Evolutionary conservation across 805 yeast genomes (phyloP).

Genomic region (Candida methanosorbosa): DNA sequence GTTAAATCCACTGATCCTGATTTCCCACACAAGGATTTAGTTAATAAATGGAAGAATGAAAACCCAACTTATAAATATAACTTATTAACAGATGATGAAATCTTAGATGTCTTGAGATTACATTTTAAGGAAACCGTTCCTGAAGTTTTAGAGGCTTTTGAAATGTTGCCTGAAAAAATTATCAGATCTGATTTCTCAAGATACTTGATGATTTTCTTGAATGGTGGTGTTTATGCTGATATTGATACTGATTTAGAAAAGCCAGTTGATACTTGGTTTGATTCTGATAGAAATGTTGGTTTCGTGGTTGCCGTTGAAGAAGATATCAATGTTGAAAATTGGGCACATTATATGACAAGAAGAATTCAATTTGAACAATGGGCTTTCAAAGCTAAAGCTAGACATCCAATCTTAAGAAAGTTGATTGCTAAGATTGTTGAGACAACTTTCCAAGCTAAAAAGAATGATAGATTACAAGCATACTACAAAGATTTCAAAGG

Average conservation of each 20-base stretch:
- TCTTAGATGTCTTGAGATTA: constrained; percentile 16
- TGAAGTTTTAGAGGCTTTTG: constrained; percentile 45
- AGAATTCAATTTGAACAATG: constrained; percentile 57
- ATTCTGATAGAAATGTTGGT: constrained; percentile 43
- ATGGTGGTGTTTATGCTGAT: constrained; percentile 57
- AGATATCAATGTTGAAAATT: constrained; percentile 43
- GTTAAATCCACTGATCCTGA: constrained; percentile 24
- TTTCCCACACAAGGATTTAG: constrained; percentile 23
- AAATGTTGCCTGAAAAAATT: constrained; percentile 43
- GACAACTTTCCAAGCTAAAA: constrained; percentile 33
- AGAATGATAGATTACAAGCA: constrained; percentile 24
- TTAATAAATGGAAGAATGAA: constrained; percentile 25
- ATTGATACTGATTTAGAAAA: constrained; percentile 49
- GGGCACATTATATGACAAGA: constrained; percentile 43
- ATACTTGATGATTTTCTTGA: constrained; percentile 41
- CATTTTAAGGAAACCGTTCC: constrained; percentile 32
- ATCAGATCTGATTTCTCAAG: constrained; percentile 48
- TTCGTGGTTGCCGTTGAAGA: constrained; percentile 47
- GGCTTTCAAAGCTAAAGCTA: constrained; percentile 50
- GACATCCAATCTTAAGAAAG: constrained; percentile 52
- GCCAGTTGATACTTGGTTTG: constrained; percentile 54
- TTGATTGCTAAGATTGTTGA: constrained; percentile 45
- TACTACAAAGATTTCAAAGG: constrained; percentile 28
- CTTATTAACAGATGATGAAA: constrained; percentile 23
- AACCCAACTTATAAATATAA: constrained; percentile 24